Evolutionary conservation across 805 yeast genomes (phyloP), one percentile per base, ranked within the genome.

Genomic region (Starmera pachycereana): DNA sequence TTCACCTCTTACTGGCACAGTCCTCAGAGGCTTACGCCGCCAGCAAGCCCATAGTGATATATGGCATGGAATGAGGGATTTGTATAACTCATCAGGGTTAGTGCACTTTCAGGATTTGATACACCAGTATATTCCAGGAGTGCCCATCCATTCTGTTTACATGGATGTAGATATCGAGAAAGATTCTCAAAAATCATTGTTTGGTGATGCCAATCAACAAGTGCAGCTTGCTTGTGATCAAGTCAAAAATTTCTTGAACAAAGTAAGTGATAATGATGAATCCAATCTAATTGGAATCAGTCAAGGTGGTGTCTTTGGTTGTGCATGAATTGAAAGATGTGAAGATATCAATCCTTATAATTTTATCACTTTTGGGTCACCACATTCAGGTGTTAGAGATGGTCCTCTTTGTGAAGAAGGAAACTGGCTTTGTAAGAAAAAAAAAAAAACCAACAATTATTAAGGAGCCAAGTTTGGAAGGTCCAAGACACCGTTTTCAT

Each of bases 41-140:
- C 27, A 22, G 27, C 12, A 40, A 47, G 18, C 81, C 86, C 0
- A 68, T 84, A 3, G 86, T 84, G 3, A 53, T 85, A 53, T 85
- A 33, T 84, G 94, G 94, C 95, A 84, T 51, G 95, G 95, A 0
- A 67, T 85, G 58, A 92, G 94, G 0, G 95, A 84, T 54, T 68
- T 72, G 10, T 83, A 77, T 53, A 71, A 80, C 51, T 75, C 87
- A 0, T 55, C 69, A 1, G 74, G 81, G 0, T 74, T 82, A 66
- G 61, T 58, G 28, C 56, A 65, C n/a, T 72, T 71, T 2, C 57
- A 60, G 6, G 64, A 63, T 0, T 42, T 71, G 2, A 59, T 82
- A 8, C 50, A 61, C 14, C 59, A 63, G 8, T 54, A 60, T 3
- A 55, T 70, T 37, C 87, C 88, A 1, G 72, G 62, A 1, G 56